Evolutionary conservation across 1,284 basidiomycete species (phyloP).

Genomic region (Cronartium quercuum): DNA sequence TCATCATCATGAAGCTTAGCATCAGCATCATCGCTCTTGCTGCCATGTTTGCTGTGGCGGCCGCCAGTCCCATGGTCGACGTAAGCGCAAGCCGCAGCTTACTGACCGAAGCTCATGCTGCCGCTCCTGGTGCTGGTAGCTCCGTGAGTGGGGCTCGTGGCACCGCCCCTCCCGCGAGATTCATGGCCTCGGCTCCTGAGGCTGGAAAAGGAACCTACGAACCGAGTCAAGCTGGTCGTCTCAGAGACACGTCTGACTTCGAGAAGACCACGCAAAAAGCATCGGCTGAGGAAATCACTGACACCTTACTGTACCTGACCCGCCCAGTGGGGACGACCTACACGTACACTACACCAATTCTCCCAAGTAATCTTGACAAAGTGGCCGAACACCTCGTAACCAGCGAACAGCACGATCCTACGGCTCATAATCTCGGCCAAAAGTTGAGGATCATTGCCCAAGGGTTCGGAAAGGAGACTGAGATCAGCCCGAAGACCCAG

Average conservation of each 20-base stretch:
- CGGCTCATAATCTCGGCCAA: background rate
- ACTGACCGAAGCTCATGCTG: background rate
- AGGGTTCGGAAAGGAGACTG: background rate
- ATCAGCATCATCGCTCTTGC: background rate
- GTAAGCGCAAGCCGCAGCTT: too few relatives aligned
- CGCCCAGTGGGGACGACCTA: background rate
- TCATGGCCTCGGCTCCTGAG: background rate
- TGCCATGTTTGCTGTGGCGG: background rate
- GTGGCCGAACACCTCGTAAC: background rate
- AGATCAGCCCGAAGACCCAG: background rate
- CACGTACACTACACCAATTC: too few relatives aligned
- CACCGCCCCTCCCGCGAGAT: background rate
- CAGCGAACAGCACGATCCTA: background rate
- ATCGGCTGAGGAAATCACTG: background rate
- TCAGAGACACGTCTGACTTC: too few relatives aligned
- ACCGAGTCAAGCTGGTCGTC: too few relatives aligned
- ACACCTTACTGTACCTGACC: background rate
- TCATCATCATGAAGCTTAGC: background rate
- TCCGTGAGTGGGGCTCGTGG: background rate
- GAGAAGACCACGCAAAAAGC: background rate
- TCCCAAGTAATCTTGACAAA: background rate
- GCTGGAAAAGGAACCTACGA: background rate
- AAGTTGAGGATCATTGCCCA: background rate
- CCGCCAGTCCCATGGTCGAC: background rate
- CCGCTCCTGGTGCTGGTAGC: background rate